Conservation (phyloP, 495 filamentous ascomycete species). For the Podospora pseudopauciseta region DNA sequence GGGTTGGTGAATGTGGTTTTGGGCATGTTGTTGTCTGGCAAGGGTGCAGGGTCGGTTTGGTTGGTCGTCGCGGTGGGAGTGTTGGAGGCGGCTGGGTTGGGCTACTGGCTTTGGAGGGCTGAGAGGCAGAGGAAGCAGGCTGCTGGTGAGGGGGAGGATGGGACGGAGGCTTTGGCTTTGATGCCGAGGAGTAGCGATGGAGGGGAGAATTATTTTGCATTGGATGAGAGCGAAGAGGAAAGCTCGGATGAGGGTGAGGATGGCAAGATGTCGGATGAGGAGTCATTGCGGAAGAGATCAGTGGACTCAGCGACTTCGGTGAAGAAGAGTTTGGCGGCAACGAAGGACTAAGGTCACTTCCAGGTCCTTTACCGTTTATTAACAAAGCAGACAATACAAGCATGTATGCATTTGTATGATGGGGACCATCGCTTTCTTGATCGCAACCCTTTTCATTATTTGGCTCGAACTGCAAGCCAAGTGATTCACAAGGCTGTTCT, state of each 20-base stretch:
- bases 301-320: neutral
- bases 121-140: neutral
- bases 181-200: neutral
- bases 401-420: neutral
- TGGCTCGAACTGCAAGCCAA: neutral
- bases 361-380: neutral
- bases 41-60: slow-evolving; percentile 10
- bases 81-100: slow-evolving; percentile 19
- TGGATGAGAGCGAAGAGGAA: neutral
- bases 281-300: neutral
- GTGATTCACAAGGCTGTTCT: neutral
- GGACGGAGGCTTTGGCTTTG: neutral
- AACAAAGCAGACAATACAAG: neutral
- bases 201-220: neutral
- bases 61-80: slow-evolving; percentile 4
- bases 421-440: too few relatives aligned
- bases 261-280: neutral
- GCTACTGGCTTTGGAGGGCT: slow-evolving; percentile 17
- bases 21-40: slow-evolving; percentile 24
- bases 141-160: neutral
- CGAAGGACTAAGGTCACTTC: neutral
- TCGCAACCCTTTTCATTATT: neutral
- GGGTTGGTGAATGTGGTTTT: slow-evolving; percentile 30
- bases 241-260: neutral
- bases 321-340: neutral